Evolutionary conservation across 1,139 yeast species (phyloP).

Genomic region (Yamadazyma dushanensis): DNA sequence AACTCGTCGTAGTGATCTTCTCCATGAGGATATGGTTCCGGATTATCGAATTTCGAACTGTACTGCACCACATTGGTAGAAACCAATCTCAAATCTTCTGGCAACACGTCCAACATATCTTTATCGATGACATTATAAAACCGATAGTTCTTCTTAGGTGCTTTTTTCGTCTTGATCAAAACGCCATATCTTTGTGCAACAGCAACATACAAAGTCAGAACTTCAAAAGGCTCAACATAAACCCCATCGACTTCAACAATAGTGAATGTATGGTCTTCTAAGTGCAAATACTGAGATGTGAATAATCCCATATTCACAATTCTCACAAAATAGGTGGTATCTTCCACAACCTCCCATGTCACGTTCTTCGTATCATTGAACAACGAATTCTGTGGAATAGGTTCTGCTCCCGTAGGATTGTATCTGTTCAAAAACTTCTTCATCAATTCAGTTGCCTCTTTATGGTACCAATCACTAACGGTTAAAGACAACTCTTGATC

Average conservation of each 20-base stretch:
- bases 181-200: slow-evolving; percentile 81
- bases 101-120: slow-evolving; percentile 74
- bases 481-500: slow-evolving; percentile 75
- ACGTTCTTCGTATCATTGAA: slow-evolving; percentile 76
- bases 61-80: slow-evolving; percentile 74
- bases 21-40: slow-evolving; percentile 24
- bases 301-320: slow-evolving; percentile 84
- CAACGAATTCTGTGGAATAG: slow-evolving; percentile 78
- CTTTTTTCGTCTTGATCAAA: slow-evolving; percentile 66
- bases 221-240: slow-evolving; percentile 63
- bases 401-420: slow-evolving; percentile 97
- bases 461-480: slow-evolving; percentile 85
- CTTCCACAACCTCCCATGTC: slow-evolving; percentile 72
- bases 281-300: slow-evolving; percentile 78
- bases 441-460: slow-evolving; percentile 51
- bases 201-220: slow-evolving; percentile 62
- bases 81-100: slow-evolving; percentile 61
- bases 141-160: slow-evolving; percentile 63
- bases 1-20: slow-evolving; percentile 16
- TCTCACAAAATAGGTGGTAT: slow-evolving; percentile 77
- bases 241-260: slow-evolving; percentile 86
- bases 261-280: slow-evolving; percentile 81
- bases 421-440: slow-evolving; percentile 60
- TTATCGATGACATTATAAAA: slow-evolving; percentile 77
- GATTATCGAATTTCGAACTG: slow-evolving; percentile 42